phyloP scores from a whole-genome alignment of 176 grass and related monocot genomes.

The Eragrostis curvula region DNA sequence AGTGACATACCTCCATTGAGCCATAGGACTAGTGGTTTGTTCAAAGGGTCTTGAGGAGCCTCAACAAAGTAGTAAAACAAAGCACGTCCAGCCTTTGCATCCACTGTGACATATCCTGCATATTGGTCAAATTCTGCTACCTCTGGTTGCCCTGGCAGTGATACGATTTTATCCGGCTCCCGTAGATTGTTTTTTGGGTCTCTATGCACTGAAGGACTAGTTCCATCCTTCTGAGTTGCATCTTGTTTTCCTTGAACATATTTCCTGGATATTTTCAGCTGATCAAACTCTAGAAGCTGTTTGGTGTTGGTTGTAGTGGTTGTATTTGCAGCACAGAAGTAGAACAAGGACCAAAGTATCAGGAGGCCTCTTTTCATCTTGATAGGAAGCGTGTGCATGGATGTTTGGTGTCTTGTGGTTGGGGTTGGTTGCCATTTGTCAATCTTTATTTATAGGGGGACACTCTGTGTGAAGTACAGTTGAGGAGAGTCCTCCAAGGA shows the following conservation, averaged over 20 bases:
- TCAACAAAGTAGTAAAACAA: conserved; percentile 89
- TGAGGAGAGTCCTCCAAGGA: conserved; percentile 45
- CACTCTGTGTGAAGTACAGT: conserved; percentile 37
- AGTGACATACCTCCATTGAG: conserved; percentile 69
- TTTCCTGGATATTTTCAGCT: conserved; percentile 38
- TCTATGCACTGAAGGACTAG: conserved; percentile 18
- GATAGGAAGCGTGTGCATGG: conserved; percentile 54
- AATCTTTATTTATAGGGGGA: conserved; percentile 63
- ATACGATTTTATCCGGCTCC: conserved; percentile 52
- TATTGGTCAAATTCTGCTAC: conserved; percentile 63
- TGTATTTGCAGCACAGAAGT: conserved; percentile 40
- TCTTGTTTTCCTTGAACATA: conserved; percentile 33
- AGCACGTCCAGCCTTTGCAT: conserved; percentile 59
- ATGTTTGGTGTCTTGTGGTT: conserved; percentile 44
- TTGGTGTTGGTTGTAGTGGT: conserved; percentile 33
- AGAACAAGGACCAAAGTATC: conserved; percentile 60
- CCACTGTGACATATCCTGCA: conserved; percentile 66
- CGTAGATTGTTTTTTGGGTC: conserved; percentile 23
- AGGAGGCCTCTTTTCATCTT: conserved; percentile 57
- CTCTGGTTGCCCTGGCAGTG: conserved; percentile 59
- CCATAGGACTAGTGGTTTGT: conserved; percentile 75
- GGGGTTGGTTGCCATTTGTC: conserved; percentile 48
- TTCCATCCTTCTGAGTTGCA: conserved; percentile 6
- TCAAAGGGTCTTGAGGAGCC: conserved; percentile 42
- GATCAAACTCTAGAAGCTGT: conserved; percentile 41